Evolutionary conservation across 768 basidiomycete species (phyloP), one percentile per base, ranked within the genome.

Genomic region (Wakefieldia striispora): DNA sequence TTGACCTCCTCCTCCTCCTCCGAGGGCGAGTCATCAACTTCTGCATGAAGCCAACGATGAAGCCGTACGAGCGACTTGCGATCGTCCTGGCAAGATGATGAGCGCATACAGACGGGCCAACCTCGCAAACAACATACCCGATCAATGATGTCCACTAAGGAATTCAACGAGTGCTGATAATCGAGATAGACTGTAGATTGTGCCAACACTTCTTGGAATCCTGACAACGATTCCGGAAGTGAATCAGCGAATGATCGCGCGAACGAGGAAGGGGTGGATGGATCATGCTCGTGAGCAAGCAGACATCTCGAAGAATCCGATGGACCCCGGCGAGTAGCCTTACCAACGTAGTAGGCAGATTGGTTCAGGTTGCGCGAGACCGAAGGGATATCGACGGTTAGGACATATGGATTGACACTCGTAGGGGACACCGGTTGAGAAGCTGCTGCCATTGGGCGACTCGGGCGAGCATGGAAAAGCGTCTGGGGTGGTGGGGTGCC

Each of bases 121-220:
- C 40, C 38, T 12, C n/a, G 40, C 27, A 34, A 43, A 45, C 21
- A 16, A 74, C 84, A 47, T 65, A 91, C 89, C 58, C 85, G 73
- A 62, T 91, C 87, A 31, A 92, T 73, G 51, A 92, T 90, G 60
- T 89, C 87, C 49, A 79, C 73, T 49, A 92, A 70, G n/a, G 90
- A 91, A 53, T 85, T 84, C 55, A 92, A 68, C 23, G 90, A 92
- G 53, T 87, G 81, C 49, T 88, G 83, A 59, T 89, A 91, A 53
- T 91, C 86, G 55, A 79, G 72, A 67, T 91, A 92, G 41, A 85
- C 76, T 20, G 73, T 58, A 2, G 83, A 82, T 47, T 67, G 62
- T 14, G 57, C 59, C 41, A 70, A 42, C 4, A 56, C 29, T 20
- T 58, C 53, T 27, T 56, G 53, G 37, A 50, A 68, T 2, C 53